These are phyloP conservation scores for Parietichytrium sp. DNA, from an alignment of 108 stramenopile genomes.

Conservation along the genomic window DNA sequence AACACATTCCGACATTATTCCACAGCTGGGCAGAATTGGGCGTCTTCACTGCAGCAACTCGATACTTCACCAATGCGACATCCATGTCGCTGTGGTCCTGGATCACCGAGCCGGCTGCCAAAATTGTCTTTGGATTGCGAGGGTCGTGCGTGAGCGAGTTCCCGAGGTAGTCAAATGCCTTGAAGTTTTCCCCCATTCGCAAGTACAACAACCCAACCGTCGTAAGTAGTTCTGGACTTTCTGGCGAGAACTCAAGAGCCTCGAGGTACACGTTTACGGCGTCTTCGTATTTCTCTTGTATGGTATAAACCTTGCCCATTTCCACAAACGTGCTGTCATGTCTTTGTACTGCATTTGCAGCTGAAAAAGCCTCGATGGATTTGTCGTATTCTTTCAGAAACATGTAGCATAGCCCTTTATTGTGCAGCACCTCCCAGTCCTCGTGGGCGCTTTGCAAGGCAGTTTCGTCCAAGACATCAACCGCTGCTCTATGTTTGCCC, in stretches of 20 bases:
- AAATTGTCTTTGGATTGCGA: conserved; percentile 60
- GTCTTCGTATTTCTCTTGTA: neutral
- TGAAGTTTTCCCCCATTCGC: conserved; percentile 50
- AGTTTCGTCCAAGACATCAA: conserved; percentile 64
- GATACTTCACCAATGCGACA: conserved; percentile 68
- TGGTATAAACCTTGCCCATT: conserved; percentile 55
- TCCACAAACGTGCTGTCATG: conserved; percentile 65
- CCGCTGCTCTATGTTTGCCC: conserved; percentile 49
- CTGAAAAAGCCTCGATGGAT: conserved; percentile 56
- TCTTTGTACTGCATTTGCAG: conserved; percentile 58
- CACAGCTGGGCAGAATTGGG: conserved; percentile 69
- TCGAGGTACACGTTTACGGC: conserved; percentile 50
- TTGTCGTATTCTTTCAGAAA: conserved; percentile 58
- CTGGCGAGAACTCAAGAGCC: conserved; percentile 65
- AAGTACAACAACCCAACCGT: conserved; percentile 62
- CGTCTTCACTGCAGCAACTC: conserved; percentile 62
- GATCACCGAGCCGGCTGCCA: conserved; percentile 69
- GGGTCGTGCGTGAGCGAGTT: conserved; percentile 63
- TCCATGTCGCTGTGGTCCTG: conserved; percentile 67
- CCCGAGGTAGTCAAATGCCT: conserved; percentile 65
- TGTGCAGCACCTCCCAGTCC: conserved; percentile 70
- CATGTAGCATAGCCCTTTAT: conserved; percentile 58
- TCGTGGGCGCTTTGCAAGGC: conserved; percentile 45
- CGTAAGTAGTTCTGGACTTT: conserved; percentile 62
- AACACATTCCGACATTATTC: conserved; percentile 75